A percentile compares a stretch with the other conserved stretches of the same genome.
Evolutionary conservation across 176 grass and related monocot species (phyloP).

Genomic region (Saccharum spontaneum): DNA sequence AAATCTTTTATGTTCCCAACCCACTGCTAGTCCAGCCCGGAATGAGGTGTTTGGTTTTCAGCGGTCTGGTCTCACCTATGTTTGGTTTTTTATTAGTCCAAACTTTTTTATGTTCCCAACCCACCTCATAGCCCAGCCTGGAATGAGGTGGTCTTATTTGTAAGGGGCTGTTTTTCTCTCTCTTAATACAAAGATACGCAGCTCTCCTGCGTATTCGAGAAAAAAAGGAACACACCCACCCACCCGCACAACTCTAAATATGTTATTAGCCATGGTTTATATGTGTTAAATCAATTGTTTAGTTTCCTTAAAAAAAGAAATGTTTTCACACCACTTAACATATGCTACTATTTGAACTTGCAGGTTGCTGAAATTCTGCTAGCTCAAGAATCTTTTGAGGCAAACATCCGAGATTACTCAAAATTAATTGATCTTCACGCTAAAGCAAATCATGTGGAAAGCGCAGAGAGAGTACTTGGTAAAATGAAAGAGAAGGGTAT

Average conservation of each 20-base stretch:
- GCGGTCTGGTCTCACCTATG: no score
- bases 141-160: background rate
- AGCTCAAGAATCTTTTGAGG: slow-evolving; percentile 66
- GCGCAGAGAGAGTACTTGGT: slow-evolving; percentile 70
- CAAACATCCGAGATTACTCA: slow-evolving; percentile 75
- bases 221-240: background rate
- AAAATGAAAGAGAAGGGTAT: slow-evolving; percentile 72
- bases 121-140: background rate
- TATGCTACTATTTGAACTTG: slow-evolving; percentile 46
- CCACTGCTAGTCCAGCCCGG: no score
- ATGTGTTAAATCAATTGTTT: background rate
- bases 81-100: no score
- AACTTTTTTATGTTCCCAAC: no score
- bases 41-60: no score
- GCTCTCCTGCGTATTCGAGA: no score
- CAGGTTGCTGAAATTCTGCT: slow-evolving; percentile 75
- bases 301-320: background rate
- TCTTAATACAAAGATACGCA: background rate
- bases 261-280: background rate
- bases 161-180: background rate
- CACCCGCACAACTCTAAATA: background rate
- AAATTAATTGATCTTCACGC: slow-evolving; percentile 74
- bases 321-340: slow-evolving; percentile 25
- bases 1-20: background rate
- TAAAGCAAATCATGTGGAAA: slow-evolving; percentile 53